Evolutionary conservation across 1,284 basidiomycete genomes (phyloP).

Genomic region (Bjerkandera adusta): DNA sequence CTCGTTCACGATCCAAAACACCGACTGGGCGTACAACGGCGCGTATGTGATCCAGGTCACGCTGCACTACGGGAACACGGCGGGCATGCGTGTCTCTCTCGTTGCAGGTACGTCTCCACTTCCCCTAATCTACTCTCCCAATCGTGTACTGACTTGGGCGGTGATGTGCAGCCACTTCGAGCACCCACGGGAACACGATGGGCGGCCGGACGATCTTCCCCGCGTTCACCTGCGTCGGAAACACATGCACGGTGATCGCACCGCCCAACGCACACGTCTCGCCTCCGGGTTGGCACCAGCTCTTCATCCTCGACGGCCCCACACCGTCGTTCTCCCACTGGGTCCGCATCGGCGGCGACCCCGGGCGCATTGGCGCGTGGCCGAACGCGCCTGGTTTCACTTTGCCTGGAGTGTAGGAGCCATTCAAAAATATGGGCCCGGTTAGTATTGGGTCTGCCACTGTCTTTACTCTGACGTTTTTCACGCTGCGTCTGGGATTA

Average conservation of each 20-base stretch:
- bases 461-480: no score
- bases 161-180: conserved; percentile 51
- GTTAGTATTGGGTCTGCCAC: no score
- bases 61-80: conserved; percentile 52
- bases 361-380: conserved; percentile 64
- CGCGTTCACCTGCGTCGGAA: conserved; percentile 57
- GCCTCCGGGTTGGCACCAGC: conserved; percentile 71
- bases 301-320: conserved; percentile 71
- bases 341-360: conserved; percentile 76
- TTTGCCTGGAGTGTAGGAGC: conserved; percentile 43
- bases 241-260: conserved; percentile 61
- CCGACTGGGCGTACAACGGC: conserved; percentile 59
- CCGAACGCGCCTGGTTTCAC: conserved; percentile 62
- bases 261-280: conserved; percentile 64
- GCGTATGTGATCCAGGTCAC: conserved; percentile 52
- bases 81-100: conserved; percentile 57
- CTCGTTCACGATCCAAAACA: conserved; percentile 48
- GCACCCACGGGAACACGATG: conserved; percentile 77
- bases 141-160: background rate
- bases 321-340: conserved; percentile 72
- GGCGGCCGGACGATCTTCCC: conserved; percentile 70
- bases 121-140: conserved; percentile 1
- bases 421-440: no score
- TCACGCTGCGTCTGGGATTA: no score
- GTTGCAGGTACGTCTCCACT: conserved; percentile 46